Evolutionary conservation across 345 rosid genomes (phyloP), one percentile per base, ranked within the genome.

Genomic region (Stellera chamaejasme): DNA sequence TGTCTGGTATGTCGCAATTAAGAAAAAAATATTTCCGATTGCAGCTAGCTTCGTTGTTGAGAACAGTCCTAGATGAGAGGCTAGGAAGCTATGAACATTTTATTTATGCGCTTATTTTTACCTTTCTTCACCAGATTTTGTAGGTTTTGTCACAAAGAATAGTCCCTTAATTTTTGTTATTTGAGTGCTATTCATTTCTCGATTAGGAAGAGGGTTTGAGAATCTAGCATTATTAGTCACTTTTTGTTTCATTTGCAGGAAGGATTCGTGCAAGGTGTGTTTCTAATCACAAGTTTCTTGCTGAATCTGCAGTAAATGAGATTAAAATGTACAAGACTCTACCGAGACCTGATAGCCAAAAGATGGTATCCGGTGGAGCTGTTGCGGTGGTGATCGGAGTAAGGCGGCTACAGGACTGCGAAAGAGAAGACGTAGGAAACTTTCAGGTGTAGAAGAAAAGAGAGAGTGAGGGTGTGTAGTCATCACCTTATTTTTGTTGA

Each of bases 11-110:
- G 7, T 32, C 39, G 3, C 27, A 51, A 27, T 5, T 28, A 58
- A 41, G 13, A n/a, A 5, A 45, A 28, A 12, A 15, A 45, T 43
- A 50, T n/a, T 74, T 60, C 66, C 89, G 99, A 96, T 93, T 67
- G 91, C 96, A 23, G 75, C 69, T 58, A 93, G 99, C 80, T 93
- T 86, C 58, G 66, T 70, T 93, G 99, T 72, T 83, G 70, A 78
- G 97, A 67, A 75, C 83, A 32, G 85, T 93, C 64, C 81, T 93
- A 60, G 97, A 93, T 69, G 97, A 93, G 82, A 82, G 99, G 78
- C 69, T 93, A 67, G 83, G 79, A 76, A 53, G 72, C 69, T 67
- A 59, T 76, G 99, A 87, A 63, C 75, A 84, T 65, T 81, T 96
- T 45, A 71, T 69, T 52, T 80, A 83, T 50, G 97, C 99, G 62